These are phyloP conservation scores for Penicillium thymicola DNA, from an alignment of 2,329 filamentous ascomycete species.

Conservation along the genomic window DNA sequence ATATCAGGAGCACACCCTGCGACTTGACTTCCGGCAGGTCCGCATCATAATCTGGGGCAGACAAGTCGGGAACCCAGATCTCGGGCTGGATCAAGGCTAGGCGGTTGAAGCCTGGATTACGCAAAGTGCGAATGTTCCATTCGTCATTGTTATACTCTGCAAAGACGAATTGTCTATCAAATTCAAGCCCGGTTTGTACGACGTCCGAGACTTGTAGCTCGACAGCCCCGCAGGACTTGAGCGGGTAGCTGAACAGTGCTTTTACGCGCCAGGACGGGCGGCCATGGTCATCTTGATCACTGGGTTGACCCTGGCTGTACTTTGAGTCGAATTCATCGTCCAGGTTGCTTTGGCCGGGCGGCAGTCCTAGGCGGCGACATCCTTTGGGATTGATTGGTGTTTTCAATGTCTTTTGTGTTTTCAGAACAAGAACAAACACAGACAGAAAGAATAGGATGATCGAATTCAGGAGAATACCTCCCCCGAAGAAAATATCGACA, in stretches of 20 bases:
- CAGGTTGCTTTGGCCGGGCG: constrained; percentile 49
- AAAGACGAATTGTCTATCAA: constrained; percentile 80
- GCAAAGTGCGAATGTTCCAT: constrained; percentile 43
- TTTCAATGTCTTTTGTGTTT: constrained; percentile 2
- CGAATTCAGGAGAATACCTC: background rate
- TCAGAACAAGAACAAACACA: constrained; percentile 1
- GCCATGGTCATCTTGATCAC: constrained; percentile 31
- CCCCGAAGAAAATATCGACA: background rate
- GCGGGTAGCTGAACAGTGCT: constrained; percentile 74
- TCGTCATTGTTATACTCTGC: constrained; percentile 56
- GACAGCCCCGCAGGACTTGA: constrained; percentile 78
- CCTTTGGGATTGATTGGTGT: constrained; percentile 38
- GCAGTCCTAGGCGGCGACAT: constrained; percentile 52
- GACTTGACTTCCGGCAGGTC: constrained; percentile 49
- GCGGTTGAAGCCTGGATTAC: constrained; percentile 51
- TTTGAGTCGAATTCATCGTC: constrained; percentile 55
- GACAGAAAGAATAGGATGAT: constrained; percentile 8
- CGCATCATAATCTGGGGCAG: constrained; percentile 41
- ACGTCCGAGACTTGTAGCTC: constrained; percentile 66
- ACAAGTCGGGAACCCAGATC: constrained; percentile 57
- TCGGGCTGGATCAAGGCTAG: constrained; percentile 67
- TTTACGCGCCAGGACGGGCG: constrained; percentile 53
- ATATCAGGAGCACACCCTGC: constrained; percentile 53
- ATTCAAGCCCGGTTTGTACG: constrained; percentile 66
- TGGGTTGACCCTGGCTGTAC: constrained; percentile 42